Percentiles rank a stretch among this genome's conserved stretches.
These are phyloP conservation scores for Bipolaris sorokiniana DNA, from an alignment of 2,329 filamentous ascomycete species.

Conservation along the genomic window DNA sequence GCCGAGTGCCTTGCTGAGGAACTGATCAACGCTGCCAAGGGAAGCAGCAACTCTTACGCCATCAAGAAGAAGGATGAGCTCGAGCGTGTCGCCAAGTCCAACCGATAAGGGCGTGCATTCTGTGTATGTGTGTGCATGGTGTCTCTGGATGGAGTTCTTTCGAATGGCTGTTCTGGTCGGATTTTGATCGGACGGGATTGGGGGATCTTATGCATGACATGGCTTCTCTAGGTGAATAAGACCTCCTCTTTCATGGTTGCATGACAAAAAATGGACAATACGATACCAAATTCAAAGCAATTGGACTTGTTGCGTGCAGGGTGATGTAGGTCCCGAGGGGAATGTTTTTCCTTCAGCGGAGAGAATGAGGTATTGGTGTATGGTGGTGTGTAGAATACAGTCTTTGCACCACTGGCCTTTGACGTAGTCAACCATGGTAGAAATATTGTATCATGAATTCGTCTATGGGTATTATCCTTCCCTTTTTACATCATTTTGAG, in stretches of 20 bases:
- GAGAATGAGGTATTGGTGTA: neutral
- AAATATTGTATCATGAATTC: neutral
- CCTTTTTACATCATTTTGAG: neutral
- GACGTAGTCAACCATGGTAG: neutral
- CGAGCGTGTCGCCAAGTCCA: slow-evolving; percentile 99
- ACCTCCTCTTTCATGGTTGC: slow-evolving; percentile 50
- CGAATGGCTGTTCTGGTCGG: slow-evolving; percentile 38
- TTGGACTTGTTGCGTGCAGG: slow-evolving; percentile 15
- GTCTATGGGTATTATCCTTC: slow-evolving; percentile 13
- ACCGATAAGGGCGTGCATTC: slow-evolving; percentile 77
- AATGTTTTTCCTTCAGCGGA: neutral
- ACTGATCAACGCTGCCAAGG: slow-evolving; percentile 99
- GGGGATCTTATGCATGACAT: slow-evolving; percentile 48
- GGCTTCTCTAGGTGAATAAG: slow-evolving; percentile 48
- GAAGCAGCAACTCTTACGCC: slow-evolving; percentile 99
- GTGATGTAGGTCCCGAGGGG: slow-evolving; percentile 12
- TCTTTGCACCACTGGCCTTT: neutral
- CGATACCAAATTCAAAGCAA: slow-evolving; percentile 21
- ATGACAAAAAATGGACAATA: slow-evolving; percentile 49
- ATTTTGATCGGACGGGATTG: slow-evolving; percentile 37
- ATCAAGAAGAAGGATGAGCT: slow-evolving; percentile 99
- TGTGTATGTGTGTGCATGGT: slow-evolving; percentile 35
- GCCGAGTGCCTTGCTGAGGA: slow-evolving; percentile 99
- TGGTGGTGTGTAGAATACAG: neutral
- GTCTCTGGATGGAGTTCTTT: slow-evolving; percentile 47